These are phyloP conservation scores for Paecilomyces sp. DNA, from an alignment of 2,329 filamentous ascomycete genomes.

Conservation along the genomic window DNA sequence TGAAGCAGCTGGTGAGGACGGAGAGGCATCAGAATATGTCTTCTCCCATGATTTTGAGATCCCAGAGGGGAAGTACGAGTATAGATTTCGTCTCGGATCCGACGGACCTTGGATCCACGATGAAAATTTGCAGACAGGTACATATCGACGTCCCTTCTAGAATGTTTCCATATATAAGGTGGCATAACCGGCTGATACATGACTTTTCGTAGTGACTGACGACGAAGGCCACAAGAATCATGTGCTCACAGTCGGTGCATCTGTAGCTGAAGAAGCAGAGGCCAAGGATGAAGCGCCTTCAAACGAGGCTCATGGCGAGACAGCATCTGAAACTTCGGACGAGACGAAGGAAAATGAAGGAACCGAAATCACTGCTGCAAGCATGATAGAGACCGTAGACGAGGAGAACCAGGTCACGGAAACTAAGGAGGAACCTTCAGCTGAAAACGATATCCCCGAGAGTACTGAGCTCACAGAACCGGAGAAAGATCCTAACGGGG, in stretches of 20 bases:
- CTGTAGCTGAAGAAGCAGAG: conserved; percentile 4
- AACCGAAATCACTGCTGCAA: conserved; percentile 2
- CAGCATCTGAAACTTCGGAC: conserved; percentile 2
- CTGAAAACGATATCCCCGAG: neutral
- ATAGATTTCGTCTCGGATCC: conserved; percentile 17
- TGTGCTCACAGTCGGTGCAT: conserved; percentile 8
- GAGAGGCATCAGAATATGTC: conserved; percentile 12
- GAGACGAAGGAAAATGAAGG: conserved; percentile 10
- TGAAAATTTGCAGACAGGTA: conserved; percentile 18
- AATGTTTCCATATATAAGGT: neutral
- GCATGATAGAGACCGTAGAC: neutral
- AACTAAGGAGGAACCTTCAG: neutral
- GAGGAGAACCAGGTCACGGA: neutral
- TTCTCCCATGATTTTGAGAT: conserved; percentile 14
- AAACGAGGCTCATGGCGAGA: conserved; percentile 2
- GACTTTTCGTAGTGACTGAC: conserved; percentile 11
- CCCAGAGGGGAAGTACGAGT: conserved; percentile 16
- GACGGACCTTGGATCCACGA: conserved; percentile 19
- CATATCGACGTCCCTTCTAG: conserved; percentile 1
- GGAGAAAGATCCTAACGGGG: conserved; percentile 1
- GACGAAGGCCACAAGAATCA: conserved; percentile 17
- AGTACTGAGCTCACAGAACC: conserved; percentile 2
- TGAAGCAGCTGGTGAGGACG: conserved; percentile 8
- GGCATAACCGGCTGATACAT: neutral
- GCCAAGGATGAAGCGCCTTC: neutral